Evolutionary conservation across 495 filamentous ascomycete species (phyloP), one percentile per base, ranked within the genome.

Genomic region (Baudoinia panamericana): DNA sequence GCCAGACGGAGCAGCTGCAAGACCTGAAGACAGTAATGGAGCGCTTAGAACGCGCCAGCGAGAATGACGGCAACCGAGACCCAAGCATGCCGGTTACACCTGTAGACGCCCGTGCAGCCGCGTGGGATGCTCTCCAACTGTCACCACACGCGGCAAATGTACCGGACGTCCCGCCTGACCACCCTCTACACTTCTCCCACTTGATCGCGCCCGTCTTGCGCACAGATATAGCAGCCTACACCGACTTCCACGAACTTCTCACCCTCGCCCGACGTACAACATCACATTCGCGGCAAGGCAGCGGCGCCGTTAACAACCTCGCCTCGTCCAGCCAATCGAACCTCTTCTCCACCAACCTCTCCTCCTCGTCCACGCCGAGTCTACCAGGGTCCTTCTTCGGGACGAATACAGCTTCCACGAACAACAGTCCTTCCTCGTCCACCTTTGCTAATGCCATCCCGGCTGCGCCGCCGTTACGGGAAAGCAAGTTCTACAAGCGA

Each of bases 21-120:
- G 82, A 96, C 59, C 69, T 97, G 28, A 96, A 96, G 58, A 67
- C 70, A 5, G 84, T 92, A 40, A 83, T 97, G 80, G 83, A 93
- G 64, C 71, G 77, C 36, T 84, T 93, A 75, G 48, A 52, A 29
- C 38, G 26, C 26, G 71, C 70, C n/a, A 61, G 68, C 26, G 75
- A 83, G 43, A 72, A 71, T 36, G 84, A 87, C 44, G 79, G 63
- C 15, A 19, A 48, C 71, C 68, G 17, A 62, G 60, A 51, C 45
- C 78, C 69, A 27, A 80, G 76, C 32, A 75, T 68, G 51, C 90
- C 71, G 30, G 78, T 66, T 46, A 92, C 72, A 50, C 86, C 71
- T 48, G 76, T 61, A 39, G 63, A 68, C 5, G 61, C 70, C n/a
- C 62, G 57, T 20, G 58, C 59, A 9, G 56, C 65, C 16, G 59